A percentile compares a stretch with the other conserved stretches of the same genome.
phyloP scores from a whole-genome alignment of 2,329 filamentous ascomycete species.

The Colletotrichum lupini region DNA sequence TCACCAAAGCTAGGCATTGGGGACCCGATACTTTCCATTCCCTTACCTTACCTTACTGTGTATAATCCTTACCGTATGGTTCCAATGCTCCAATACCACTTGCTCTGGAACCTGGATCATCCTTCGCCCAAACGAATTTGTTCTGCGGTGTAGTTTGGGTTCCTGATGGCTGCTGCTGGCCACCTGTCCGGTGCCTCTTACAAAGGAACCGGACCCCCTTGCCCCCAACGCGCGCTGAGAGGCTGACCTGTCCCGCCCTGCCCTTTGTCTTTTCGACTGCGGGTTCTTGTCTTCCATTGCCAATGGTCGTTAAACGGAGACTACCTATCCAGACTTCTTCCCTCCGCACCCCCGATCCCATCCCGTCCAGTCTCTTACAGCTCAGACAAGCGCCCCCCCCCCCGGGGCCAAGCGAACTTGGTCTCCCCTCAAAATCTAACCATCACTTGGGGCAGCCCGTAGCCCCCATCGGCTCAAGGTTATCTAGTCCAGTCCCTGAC shows the following conservation, averaged over 20 bases:
- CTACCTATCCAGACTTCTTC: not conserved
- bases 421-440: not conserved
- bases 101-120: constrained; percentile 33
- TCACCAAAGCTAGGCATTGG: constrained; percentile 13
- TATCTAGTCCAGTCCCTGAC: not conserved
- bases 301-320: not conserved
- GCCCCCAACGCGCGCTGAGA: not conserved
- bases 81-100: not conserved
- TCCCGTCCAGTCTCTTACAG: constrained; percentile 3
- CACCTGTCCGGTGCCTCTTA: constrained; percentile 10
- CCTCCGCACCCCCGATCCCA: not conserved
- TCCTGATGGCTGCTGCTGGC: constrained; percentile 27
- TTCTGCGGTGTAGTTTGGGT: constrained; percentile 17
- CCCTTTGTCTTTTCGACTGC: not conserved
- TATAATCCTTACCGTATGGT: constrained; percentile 1
- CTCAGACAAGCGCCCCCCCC: constrained; percentile 15
- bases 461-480: constrained; percentile 2
- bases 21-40: constrained; percentile 7
- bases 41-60: no score
- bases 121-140: constrained; percentile 25
- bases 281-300: not conserved
- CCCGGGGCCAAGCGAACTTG: not conserved
- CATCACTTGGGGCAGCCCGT: not conserved
- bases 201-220: constrained; percentile 9
- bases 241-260: not conserved